phyloP scores from a whole-genome alignment of 1,284 basidiomycete genomes.

The Entoloma clypeatum region DNA sequence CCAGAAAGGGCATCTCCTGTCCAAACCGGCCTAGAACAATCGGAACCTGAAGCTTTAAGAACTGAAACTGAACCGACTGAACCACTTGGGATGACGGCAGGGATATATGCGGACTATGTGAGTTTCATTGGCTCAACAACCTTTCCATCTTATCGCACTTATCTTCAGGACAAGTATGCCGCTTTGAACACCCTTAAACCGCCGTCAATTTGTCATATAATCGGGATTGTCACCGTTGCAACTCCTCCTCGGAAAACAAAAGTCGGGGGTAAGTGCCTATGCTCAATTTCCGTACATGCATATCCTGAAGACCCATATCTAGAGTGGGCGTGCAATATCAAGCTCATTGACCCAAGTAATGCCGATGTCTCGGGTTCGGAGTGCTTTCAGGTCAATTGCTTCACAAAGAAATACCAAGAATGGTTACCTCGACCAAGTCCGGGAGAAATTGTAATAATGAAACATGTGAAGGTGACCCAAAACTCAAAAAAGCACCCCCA shows the following conservation, averaged over 20 bases:
- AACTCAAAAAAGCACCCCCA: neutral
- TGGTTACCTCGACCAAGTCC: conserved; percentile 45
- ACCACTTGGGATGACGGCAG: too few species aligned
- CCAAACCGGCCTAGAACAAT: too few species aligned
- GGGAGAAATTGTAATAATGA: conserved; percentile 46
- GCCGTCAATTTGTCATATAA: conserved; percentile 4
- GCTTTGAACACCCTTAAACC: conserved; percentile 1
- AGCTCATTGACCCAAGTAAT: conserved; percentile 43
- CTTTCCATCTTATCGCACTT: neutral
- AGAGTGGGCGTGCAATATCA: conserved; percentile 35
- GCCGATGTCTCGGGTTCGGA: conserved; percentile 19
- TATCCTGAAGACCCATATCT: conserved; percentile 2
- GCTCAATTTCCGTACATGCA: neutral
- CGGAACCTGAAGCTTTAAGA: too few species aligned
- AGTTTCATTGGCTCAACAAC: too few species aligned
- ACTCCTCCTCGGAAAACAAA: conserved; percentile 13
- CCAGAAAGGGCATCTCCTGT: too few species aligned
- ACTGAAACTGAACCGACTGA: too few species aligned
- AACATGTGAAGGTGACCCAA: conserved; percentile 33
- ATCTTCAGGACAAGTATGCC: conserved; percentile 1
- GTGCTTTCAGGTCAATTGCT: conserved; percentile 46
- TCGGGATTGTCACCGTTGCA: conserved; percentile 11
- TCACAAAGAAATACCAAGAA: conserved; percentile 41
- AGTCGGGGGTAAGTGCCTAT: conserved; percentile 19
- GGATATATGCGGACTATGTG: conserved; percentile 8